These are phyloP conservation scores for Thinopyrum elongatum DNA, from an alignment of 176 grass and related monocot species.

Conservation along the genomic window DNA sequence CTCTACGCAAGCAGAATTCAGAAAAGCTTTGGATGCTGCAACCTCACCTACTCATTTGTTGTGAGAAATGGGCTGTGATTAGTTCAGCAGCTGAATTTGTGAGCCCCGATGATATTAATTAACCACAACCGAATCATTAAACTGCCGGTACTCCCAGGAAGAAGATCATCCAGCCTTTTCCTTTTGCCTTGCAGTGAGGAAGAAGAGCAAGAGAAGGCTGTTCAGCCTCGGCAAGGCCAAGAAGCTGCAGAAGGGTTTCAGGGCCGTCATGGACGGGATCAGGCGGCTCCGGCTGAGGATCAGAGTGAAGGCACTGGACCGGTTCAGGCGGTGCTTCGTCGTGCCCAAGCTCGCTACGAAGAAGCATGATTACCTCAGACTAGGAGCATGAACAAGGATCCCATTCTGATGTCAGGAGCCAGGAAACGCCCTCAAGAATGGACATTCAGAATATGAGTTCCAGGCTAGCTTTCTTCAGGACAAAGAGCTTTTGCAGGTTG, in stretches of 20 bases:
- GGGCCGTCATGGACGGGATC: conserved; percentile 50
- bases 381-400: background rate
- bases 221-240: conserved; percentile 45
- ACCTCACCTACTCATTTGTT: background rate
- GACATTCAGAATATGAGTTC: background rate
- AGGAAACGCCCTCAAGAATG: background rate
- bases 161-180: no score
- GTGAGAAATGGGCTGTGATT: background rate
- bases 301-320: conserved; percentile 52
- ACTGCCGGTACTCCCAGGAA: background rate
- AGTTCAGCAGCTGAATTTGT: background rate
- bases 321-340: conserved; percentile 54
- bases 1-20: background rate
- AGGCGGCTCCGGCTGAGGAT: conserved; percentile 55
- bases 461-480: no score
- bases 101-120: background rate
- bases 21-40: background rate
- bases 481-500: background rate
- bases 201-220: conserved; percentile 42
- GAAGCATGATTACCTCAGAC: background rate
- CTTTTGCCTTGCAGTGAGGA: conserved; percentile 7
- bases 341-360: conserved; percentile 46
- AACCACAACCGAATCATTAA: background rate
- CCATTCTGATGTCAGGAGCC: background rate
- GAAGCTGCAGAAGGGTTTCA: conserved; percentile 44